A percentile compares a stretch with the other conserved stretches of the same genome.
Evolutionary conservation across 2,329 filamentous ascomycete genomes (phyloP).

Genomic region (Hymenoscyphus linearis): DNA sequence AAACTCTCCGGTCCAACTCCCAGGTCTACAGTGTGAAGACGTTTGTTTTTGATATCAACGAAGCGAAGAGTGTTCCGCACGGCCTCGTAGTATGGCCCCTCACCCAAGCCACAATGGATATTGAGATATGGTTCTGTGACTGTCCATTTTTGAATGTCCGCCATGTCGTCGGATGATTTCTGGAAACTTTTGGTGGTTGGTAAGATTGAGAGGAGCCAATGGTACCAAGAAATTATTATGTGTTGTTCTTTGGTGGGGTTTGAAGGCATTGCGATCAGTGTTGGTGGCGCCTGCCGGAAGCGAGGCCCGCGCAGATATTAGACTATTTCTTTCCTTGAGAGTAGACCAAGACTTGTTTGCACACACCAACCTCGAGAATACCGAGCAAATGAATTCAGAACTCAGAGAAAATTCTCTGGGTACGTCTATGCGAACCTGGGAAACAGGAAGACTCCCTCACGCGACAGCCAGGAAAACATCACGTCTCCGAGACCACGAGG

Average conservation of each 20-base stretch:
- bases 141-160: conserved; percentile 39
- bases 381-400: neutral
- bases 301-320: neutral
- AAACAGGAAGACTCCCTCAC: neutral
- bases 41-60: conserved; percentile 76
- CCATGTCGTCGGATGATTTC: conserved; percentile 6
- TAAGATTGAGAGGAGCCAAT: conserved; percentile 15
- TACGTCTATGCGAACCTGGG: neutral
- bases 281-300: neutral
- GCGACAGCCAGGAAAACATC: neutral
- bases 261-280: neutral
- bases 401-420: neutral
- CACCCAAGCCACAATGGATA: conserved; percentile 61
- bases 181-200: neutral
- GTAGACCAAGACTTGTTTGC: neutral
- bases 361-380: neutral
- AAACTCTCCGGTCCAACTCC: conserved; percentile 42
- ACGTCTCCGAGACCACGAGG: neutral
- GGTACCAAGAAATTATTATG: conserved; percentile 13
- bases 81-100: conserved; percentile 70
- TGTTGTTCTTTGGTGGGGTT: conserved; percentile 4
- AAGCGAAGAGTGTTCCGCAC: conserved; percentile 63
- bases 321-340: neutral
- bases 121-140: conserved; percentile 49
- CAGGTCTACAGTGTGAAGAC: conserved; percentile 67